Base-by-base conservation (phyloP, 2,329 filamentous ascomycete genomes). In the Tolypocladium inflatum region DNA sequence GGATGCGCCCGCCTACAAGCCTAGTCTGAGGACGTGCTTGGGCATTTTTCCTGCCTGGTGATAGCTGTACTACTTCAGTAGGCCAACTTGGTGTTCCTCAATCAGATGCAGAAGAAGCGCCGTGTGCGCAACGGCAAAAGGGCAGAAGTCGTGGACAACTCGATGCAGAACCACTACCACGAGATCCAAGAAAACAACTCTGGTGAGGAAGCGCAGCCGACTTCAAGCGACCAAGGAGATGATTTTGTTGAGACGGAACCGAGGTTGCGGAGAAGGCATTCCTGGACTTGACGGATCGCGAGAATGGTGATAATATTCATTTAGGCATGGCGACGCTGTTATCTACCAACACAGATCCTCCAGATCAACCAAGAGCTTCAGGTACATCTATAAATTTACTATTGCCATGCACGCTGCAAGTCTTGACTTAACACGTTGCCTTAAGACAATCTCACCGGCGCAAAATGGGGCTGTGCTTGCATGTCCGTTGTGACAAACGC, bases 261-360 rank as follows among this genome's bases (percentile, higher is more conserved):
- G 55, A 58, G 2, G 56, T 80, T n/a, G 80, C 81, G 6, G 74
- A 79, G n/a, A 76, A 80, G 54, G 80, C 78, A 0, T 80, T 82
- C 55, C 67, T 80, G 62, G 86, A 89, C 70, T 63, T 87, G 62
- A 87, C 85, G 1, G 86, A 88, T 68, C 71, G 79, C 21, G 73
- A 84, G 71, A 89, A 88, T 63, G 84, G 88, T 58, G 84, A 88
- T n/a, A n/a, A n/a, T n/a, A 64, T 88, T 88, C 71, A 78, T 86
- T 19, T 87, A 30, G 26, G 83, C 69, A 77, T 85, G 5, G 33
- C 33, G 33, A 7, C 33, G 33, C 8, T 33, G 33, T 4, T 33
- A 33, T 33, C 33, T 33, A 33, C 33, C 33, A 33, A 33, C 33
- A 33, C 33, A 33, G 33, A 33, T 6, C 8, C 33, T 33, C 33